A percentile compares a stretch with the other conserved stretches of the same genome.
These are phyloP conservation scores for Lichtheimia ornata DNA, from an alignment of 371 early-diverging fungal genomes.

Conservation along the genomic window DNA sequence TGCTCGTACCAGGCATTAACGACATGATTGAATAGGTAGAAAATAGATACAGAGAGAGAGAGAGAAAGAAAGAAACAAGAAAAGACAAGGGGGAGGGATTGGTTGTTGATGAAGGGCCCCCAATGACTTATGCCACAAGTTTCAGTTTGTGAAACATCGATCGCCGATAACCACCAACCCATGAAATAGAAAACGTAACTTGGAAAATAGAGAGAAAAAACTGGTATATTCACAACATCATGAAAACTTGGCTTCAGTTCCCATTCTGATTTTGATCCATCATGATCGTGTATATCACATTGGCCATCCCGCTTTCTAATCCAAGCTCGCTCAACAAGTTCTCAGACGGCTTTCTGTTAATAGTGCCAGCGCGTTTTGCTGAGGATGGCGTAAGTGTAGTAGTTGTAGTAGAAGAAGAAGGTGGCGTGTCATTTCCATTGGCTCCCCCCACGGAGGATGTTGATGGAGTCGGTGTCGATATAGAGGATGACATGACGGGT, in stretches of 20 bases:
- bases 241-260: constrained; percentile 14
- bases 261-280: constrained; percentile 25
- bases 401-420: constrained; percentile 8
- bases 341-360: constrained; percentile 24
- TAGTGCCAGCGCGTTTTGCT: constrained; percentile 20
- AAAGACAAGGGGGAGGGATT: constrained; percentile 7
- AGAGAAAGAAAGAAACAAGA: constrained; percentile 6
- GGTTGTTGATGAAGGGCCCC: neutral
- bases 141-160: neutral
- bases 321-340: constrained; percentile 46
- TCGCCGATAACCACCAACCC: constrained; percentile 1
- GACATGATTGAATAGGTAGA: constrained; percentile 18
- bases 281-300: constrained; percentile 49
- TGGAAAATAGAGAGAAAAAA: neutral
- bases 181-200: constrained; percentile 2
- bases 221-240: neutral
- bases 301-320: constrained; percentile 47
- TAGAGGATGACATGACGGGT: constrained; percentile 47
- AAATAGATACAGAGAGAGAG: neutral
- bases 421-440: neutral
- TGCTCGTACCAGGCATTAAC: constrained; percentile 33
- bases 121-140: neutral
- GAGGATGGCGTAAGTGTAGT: constrained; percentile 8
- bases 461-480: constrained; percentile 38
- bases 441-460: constrained; percentile 6